Conservation (phyloP, 495 filamentous ascomycete genomes). For the Penicillium pulvis region DNA sequence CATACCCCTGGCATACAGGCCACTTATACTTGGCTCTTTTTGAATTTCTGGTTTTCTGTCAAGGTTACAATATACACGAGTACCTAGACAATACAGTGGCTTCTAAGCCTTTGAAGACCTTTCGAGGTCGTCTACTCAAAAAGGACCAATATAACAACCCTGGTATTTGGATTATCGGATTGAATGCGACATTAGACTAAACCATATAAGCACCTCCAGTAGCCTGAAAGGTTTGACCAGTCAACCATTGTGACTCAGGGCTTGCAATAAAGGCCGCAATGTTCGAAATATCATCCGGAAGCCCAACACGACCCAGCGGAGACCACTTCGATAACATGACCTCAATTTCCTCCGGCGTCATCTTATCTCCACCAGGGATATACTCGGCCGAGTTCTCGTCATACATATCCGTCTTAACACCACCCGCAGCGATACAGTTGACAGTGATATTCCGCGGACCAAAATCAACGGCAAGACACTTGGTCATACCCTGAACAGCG, state of each 20-base stretch:
- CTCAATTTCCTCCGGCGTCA: slow-evolving; percentile 34
- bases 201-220: slow-evolving; percentile 45
- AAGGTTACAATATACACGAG: not conserved
- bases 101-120: not conserved
- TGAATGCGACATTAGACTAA: not conserved
- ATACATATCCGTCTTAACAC: slow-evolving; percentile 41
- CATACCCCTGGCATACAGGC: slow-evolving; percentile 1
- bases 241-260: slow-evolving; percentile 47
- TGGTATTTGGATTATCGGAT: not conserved
- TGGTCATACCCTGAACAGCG: slow-evolving; percentile 56
- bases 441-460: slow-evolving; percentile 52
- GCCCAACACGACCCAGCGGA: slow-evolving; percentile 52
- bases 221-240: slow-evolving; percentile 56
- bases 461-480: slow-evolving; percentile 57
- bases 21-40: not conserved
- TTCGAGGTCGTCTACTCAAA: not conserved
- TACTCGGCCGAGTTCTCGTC: slow-evolving; percentile 40
- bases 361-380: slow-evolving; percentile 37
- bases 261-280: slow-evolving; percentile 57
- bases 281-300: slow-evolving; percentile 54
- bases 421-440: slow-evolving; percentile 57
- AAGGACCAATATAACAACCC: too few relatives aligned
- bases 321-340: slow-evolving; percentile 29
- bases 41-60: not conserved
- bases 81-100: not conserved